Evolutionary conservation across 306 rosid species (phyloP), one percentile per base, ranked within the genome.

Genomic region (Vicia villosa): DNA sequence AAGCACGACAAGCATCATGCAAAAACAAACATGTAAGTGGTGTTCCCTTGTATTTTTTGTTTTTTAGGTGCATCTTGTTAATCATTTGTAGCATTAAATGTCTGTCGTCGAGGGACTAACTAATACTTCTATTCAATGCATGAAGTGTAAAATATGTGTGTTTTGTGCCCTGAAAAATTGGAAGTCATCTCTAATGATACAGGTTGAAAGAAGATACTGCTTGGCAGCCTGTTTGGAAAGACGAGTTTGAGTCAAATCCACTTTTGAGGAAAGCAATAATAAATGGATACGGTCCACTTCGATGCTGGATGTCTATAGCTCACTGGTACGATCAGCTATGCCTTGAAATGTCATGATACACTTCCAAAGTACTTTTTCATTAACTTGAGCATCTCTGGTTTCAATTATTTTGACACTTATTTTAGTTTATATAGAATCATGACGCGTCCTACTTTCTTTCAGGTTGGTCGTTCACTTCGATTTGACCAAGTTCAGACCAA

Each of bases 1-100:
- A 91, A 94, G 87, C 99, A 94, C 52, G 99, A 94, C 55, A 86
- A 79, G 49, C 97, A 94, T 83, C 99, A 94, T 84, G 99, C 99
- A 45, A 94, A 91, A 83, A 94, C 99, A 74, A 94, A 94, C 86
- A 91, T 94, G 99, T 94, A 67, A 67, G 94, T 52, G 38, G 30
- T 40, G 67, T 69, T 60, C 66, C 66, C 55, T 38, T 6, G 40
- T 15, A 36, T 21, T 21, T 46, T 57, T 59, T 55, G 5, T 11
- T 22, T 64, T 26, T 30, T 52, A 37, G 34, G 15, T 46, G 67
- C 68, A 74, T 62, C 69, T 40, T 77, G 72, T 14, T 28, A 21
- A 56, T 47, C 34, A 20, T 34, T 41, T 41, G 60, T 66, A 58
- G 46, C 78, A 59, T 66, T 26, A 21, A 65, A 59, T 41, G 24